Conservation (phyloP, 2,329 filamentous ascomycete genomes). For the Dothideomycetes sp. region DNA sequence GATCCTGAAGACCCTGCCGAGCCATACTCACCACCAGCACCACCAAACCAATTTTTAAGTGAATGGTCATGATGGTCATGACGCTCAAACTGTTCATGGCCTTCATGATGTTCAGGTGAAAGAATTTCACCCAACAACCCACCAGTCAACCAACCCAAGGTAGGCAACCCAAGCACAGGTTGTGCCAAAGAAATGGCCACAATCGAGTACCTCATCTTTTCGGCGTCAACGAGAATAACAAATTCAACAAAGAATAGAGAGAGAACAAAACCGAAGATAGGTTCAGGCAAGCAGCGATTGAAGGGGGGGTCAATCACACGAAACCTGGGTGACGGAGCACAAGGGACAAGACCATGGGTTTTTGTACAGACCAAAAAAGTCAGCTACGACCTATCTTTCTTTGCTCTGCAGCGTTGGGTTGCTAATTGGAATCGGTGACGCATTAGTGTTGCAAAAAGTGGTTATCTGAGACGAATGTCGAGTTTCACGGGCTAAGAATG, state of each 20-base stretch:
- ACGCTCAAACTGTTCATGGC: no score
- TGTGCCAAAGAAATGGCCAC: conserved; percentile 2
- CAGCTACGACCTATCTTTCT: no score
- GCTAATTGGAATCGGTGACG: conserved; percentile 1
- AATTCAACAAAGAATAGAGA: background rate
- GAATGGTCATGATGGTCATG: no score
- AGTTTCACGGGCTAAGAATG: conserved; percentile 6
- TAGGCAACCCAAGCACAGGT: conserved; percentile 7
- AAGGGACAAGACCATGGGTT: no score
- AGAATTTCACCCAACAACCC: conserved; percentile 4
- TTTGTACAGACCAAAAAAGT: no score
- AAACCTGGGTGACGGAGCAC: no score
- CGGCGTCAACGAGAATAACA: background rate
- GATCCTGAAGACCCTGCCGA: no score
- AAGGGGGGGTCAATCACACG: background rate
- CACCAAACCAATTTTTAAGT: no score
- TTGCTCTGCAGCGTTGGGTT: background rate
- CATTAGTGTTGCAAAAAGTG: conserved; percentile 12
- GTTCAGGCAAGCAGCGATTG: no score
- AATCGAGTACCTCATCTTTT: conserved; percentile 3
- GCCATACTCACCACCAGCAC: no score
- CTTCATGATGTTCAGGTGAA: background rate
- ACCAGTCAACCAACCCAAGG: background rate
- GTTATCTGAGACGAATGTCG: background rate
- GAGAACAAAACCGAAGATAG: no score